Base-by-base conservation (phyloP, 2,329 filamentous ascomycete genomes). In the Metarhizium anisopliae region DNA sequence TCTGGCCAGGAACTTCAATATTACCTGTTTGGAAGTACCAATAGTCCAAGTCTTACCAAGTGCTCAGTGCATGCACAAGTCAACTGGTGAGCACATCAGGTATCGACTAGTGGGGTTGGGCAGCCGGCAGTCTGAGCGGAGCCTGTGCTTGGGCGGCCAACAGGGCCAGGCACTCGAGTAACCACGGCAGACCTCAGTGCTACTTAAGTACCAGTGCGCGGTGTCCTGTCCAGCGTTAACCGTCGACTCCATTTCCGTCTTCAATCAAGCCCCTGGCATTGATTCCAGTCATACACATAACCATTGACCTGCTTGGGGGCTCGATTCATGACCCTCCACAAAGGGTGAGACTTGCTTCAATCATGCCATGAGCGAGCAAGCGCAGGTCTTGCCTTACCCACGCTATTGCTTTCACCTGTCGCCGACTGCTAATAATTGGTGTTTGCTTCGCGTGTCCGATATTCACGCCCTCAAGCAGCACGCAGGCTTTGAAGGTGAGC, bases 361-460 rank as follows among this genome's bases (percentile, higher is more conserved):
- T 58, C 67, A 77, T 80, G 76, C 73, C 74, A 83, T 83, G 80
- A 79, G 70, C 65, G 70, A 70, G 64, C 62, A 63, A 47, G 56
- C 61, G 47, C 58, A 64, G 56, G 62, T 69, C 59, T 60, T 60
- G 55, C 70, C 80, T 61, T 87, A 86, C 62, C 82, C 81, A 8
- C 77, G 79, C 56, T 85, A 84, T 67, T 85, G 83, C 67, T 85
- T 86, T 65, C 72, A 79, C 58, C 74, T 84, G 35, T 83, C 84
- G 16, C 82, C 81, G 4, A 86, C 83, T 32, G 75, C 80, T 63
- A 78, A 77, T 57, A 73, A 66, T 58, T 87, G 81, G 81, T 85
- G 80, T 62, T 77, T 81, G 53, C 63, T 87, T 51, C 76, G 72
- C 43, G 75, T 72, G 6, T 64, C 64, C 42, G 80, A 85, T 59